phyloP scores from a whole-genome alignment of 2,329 filamentous ascomycete genomes.

The Calcarisporium arbuscula region DNA sequence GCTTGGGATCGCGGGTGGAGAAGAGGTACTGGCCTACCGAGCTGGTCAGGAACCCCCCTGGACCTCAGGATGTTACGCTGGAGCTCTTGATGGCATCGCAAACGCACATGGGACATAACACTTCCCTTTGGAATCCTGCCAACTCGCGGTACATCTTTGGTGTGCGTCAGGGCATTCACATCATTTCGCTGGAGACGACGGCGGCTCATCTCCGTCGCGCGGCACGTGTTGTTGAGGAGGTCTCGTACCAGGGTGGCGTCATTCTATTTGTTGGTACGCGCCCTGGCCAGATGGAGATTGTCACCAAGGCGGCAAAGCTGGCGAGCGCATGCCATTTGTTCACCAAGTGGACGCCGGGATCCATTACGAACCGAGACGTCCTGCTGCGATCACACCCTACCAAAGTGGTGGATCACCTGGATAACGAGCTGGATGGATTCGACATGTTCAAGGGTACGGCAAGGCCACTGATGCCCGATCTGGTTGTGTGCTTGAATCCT shows the following conservation, averaged over 20 bases:
- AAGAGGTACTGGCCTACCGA: conserved; percentile 59
- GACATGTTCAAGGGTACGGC: conserved; percentile 57
- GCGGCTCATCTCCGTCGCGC: conserved; percentile 87
- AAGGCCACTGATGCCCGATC: conserved; percentile 70
- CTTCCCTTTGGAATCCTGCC: conserved; percentile 86
- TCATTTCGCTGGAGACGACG: conserved; percentile 86
- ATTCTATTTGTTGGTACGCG: conserved; percentile 89
- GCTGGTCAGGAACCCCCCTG: conserved; percentile 66
- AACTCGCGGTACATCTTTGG: conserved; percentile 95
- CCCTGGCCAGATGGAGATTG: conserved; percentile 70
- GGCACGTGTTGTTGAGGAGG: conserved; percentile 84
- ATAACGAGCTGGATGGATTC: conserved; percentile 55
- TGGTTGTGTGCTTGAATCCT: conserved; percentile 90
- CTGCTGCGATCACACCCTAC: conserved; percentile 66
- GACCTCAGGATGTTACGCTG: conserved; percentile 74
- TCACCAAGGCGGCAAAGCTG: conserved; percentile 74
- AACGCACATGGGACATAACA: conserved; percentile 84
- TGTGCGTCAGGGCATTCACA: conserved; percentile 79
- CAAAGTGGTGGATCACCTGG: conserved; percentile 71
- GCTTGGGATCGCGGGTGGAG: conserved; percentile 42
- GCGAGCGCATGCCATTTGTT: conserved; percentile 82
- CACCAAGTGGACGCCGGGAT: conserved; percentile 85
- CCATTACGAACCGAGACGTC: conserved; percentile 87
- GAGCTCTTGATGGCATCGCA: conserved; percentile 86
- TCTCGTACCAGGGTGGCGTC: conserved; percentile 73